Base-by-base conservation (phyloP, 192 early-diverging fungal species). In the Rhizophagus clarus region DNA sequence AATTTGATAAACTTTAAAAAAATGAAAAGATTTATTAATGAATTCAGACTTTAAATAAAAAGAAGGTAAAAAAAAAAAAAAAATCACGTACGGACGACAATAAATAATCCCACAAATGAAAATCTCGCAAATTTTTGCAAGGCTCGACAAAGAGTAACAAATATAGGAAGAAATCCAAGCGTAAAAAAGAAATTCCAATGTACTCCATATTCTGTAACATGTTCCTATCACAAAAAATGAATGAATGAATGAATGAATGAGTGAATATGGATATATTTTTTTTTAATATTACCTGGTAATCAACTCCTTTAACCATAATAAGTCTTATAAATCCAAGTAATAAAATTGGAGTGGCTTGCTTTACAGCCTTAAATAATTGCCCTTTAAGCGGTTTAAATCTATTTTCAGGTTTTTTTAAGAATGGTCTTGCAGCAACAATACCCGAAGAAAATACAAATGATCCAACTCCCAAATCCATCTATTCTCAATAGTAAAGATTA, bases 101-200 rank as follows among this genome's bases (percentile, higher is more conserved):
- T 84, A 0, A 83, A 40, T 2, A 91, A 77, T 2, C 83, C 90
- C 28, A 90, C 79, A 22, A 89, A 69, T 10, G 89, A 87, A 62
- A 96, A 91, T 3, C 89, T 87, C 26, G 90, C 72, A 62, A 87
- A 82, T 32, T 82, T 87, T 62, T 84, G 86, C 4, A 93, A 42
- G 20, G 79, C 79, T 32, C 91, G 82, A 10, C 92, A 84, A 14
- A 95, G 63, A 6, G 92, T 88, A 6, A 95, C 91, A 84, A 95
- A 89, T 26, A 95, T 84, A 2, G 96, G 94, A 37, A 99, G 82
- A 51, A 96, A 85, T 11, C 94, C 95, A 20, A 99, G 89, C 3
- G 97, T 99, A 72, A 97, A 88, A 83, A 98, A 99, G 85, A 99
- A 99, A 88, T 99, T 99, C 97, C 97, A 99, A 78, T 99, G 97